phyloP scores from a whole-genome alignment of 805 yeast species.

The Ogataea methylovora region DNA sequence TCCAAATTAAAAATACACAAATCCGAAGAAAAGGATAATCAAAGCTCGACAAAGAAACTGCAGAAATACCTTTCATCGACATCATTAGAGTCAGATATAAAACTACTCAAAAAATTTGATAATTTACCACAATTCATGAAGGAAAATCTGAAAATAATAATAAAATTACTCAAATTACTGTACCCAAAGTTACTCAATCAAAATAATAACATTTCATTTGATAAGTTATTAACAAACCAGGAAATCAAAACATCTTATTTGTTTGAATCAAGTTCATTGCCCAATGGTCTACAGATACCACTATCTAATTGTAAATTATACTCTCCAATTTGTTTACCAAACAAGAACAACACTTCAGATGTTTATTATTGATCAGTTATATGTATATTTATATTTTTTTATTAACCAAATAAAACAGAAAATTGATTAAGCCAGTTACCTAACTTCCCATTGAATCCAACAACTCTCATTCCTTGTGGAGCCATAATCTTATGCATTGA shows the following conservation, averaged over 20 bases:
- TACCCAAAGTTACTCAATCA: slow-evolving; percentile 15
- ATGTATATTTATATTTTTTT: not conserved
- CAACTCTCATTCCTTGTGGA: slow-evolving; percentile 53
- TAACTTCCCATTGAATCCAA: slow-evolving; percentile 67
- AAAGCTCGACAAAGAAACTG: too few relatives aligned
- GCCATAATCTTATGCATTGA: slow-evolving; percentile 48
- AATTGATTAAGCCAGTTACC: slow-evolving; percentile 70
- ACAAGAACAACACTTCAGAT: too few relatives aligned
- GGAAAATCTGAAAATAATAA: slow-evolving; percentile 13
- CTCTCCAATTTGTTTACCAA: slow-evolving; percentile 10
- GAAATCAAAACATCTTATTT: slow-evolving; percentile 10
- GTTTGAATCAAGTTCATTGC: slow-evolving; percentile 15
- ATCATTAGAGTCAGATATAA: too few relatives aligned
- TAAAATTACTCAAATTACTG: slow-evolving; percentile 9
- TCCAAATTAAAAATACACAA: slow-evolving; percentile 18
- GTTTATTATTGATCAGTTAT: not conserved
- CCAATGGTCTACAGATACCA: slow-evolving; percentile 20
- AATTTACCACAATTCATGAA: slow-evolving; percentile 15
- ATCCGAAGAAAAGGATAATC: too few relatives aligned
- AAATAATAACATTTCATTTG: slow-evolving; percentile 15
- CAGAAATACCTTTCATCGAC: too few relatives aligned
- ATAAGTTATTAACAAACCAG: slow-evolving; percentile 7
- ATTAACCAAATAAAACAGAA: slow-evolving; percentile 52
- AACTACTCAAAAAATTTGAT: too few relatives aligned
- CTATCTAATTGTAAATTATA: slow-evolving; percentile 9